Conservation (phyloP, 768 basidiomycete genomes). For the Thelephora aurantiotincta region DNA sequence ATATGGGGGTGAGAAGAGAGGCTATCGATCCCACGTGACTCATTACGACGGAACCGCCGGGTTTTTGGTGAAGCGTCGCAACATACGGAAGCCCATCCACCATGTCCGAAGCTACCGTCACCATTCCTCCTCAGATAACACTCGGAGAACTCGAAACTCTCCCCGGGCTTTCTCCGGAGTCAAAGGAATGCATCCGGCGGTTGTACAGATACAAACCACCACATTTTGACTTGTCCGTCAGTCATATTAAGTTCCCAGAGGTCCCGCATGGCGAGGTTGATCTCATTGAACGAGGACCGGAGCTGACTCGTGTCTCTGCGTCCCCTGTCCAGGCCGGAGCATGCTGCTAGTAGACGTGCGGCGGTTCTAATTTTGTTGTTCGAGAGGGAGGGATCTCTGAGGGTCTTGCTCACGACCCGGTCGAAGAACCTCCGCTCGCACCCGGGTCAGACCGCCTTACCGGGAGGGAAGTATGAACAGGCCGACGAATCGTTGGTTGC, state of each 20-base stretch:
- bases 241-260: slow-evolving; percentile 13
- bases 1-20: slow-evolving; percentile 4
- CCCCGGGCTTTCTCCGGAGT: slow-evolving; percentile 7
- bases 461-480: slow-evolving; percentile 68
- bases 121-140: too few species aligned
- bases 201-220: slow-evolving; percentile 17
- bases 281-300: neutral
- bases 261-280: slow-evolving; percentile 8
- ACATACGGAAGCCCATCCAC: too few species aligned
- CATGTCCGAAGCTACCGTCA: too few species aligned
- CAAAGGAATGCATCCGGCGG: slow-evolving; percentile 23
- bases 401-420: slow-evolving; percentile 76
- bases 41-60: too few species aligned
- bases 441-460: slow-evolving; percentile 72
- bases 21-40: neutral
- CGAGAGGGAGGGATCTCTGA: slow-evolving; percentile 49
- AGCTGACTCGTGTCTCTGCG: neutral
- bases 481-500: slow-evolving; percentile 44
- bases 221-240: slow-evolving; percentile 37
- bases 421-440: slow-evolving; percentile 64
- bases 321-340: slow-evolving; percentile 15
- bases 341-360: slow-evolving; percentile 34
- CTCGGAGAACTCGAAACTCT: slow-evolving; percentile 2
- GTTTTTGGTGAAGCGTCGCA: too few species aligned
- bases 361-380: slow-evolving; percentile 74